Conservation (phyloP, 148 eudicot species). For the Dianthus caryophyllus region DNA sequence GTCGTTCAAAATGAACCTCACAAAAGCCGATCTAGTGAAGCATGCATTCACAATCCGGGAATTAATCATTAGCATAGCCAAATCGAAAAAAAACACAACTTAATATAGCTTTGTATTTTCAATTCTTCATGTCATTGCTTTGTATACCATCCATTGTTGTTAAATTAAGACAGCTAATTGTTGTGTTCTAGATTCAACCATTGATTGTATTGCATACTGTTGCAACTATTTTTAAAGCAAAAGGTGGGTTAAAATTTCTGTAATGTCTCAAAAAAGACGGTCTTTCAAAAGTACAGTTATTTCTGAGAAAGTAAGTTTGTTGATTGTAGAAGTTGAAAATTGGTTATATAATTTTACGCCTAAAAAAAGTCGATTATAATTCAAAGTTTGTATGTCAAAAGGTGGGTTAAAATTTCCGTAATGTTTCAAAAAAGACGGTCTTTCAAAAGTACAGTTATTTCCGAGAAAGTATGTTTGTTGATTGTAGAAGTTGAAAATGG, state of each 20-base stretch:
- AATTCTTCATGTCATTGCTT: constrained; percentile 6
- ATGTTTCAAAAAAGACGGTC: too few species aligned
- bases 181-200: constrained; percentile 6
- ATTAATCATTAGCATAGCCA: constrained; percentile 11
- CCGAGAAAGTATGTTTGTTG: too few species aligned
- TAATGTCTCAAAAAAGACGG: too few species aligned
- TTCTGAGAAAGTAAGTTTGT: too few species aligned
- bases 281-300: too few species aligned
- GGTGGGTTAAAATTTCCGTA: too few species aligned
- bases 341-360: too few species aligned
- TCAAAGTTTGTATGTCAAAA: too few species aligned
- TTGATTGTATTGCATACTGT: constrained; percentile 13
- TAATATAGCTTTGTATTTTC: constrained; percentile 33
- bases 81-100: constrained; percentile 46
- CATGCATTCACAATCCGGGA: constrained; percentile 48
- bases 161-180: not conserved
- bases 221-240: constrained; percentile 16
- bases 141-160: constrained; percentile 24
- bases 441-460: too few species aligned
- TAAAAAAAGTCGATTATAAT: too few species aligned
- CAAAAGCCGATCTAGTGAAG: constrained; percentile 40
- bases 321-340: too few species aligned
- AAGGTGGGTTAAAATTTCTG: not conserved
- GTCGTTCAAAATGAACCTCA: constrained; percentile 53
- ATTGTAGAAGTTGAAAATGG: too few species aligned